These are phyloP conservation scores for Gnaphalium uliginosum DNA, from an alignment of 129 eudicot genomes.

Conservation along the genomic window DNA sequence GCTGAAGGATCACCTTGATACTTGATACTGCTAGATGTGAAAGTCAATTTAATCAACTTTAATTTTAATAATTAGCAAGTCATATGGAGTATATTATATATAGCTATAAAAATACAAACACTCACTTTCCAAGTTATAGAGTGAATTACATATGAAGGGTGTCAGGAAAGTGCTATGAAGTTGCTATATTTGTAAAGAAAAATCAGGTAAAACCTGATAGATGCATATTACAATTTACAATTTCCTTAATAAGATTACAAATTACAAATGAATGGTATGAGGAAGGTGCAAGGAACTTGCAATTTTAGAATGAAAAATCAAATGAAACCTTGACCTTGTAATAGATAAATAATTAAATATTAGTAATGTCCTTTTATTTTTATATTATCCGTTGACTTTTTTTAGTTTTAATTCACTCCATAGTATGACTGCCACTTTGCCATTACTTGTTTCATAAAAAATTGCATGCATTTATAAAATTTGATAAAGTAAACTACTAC, in stretches of 20 bases:
- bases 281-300: neutral
- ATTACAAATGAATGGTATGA: too few species aligned
- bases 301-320: neutral
- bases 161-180: neutral
- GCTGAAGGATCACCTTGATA: too few species aligned
- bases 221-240: too few species aligned
- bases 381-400: neutral
- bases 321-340: neutral
- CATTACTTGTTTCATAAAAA: neutral
- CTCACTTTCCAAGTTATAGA: neutral
- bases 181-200: neutral
- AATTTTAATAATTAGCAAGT: neutral
- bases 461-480: neutral
- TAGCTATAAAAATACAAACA: neutral
- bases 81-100: too few species aligned
- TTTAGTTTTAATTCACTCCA: too few species aligned
- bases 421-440: neutral
- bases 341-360: neutral
- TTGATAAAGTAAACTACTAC: neutral
- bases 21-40: neutral
- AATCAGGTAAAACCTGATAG: neutral
- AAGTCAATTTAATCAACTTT: neutral
- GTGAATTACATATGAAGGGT: neutral
- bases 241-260: too few species aligned
- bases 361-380: neutral